Conservation (phyloP, 2,329 filamentous ascomycete genomes). For the Xylaria sp. region DNA sequence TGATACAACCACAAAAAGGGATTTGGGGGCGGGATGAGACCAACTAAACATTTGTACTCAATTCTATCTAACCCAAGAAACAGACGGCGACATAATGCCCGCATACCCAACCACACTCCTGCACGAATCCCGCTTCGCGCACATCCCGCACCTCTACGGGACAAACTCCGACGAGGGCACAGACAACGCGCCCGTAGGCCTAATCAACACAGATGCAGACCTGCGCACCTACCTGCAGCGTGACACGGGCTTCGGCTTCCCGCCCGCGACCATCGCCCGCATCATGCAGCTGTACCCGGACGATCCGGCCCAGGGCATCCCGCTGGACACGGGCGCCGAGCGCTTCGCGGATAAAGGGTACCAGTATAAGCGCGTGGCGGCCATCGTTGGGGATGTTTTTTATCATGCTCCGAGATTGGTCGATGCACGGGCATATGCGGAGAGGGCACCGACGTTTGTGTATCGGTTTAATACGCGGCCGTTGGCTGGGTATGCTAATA, state of each 20-base stretch:
- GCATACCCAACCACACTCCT: conserved; percentile 66
- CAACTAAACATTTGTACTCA: not conserved
- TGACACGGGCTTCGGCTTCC: conserved; percentile 43
- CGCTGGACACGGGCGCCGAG: conserved; percentile 53
- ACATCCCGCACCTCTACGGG: conserved; percentile 72
- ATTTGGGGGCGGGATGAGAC: not conserved
- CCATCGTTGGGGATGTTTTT: conserved; percentile 64
- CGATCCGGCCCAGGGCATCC: conserved; percentile 60
- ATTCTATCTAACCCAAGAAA: not conserved
- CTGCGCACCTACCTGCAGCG: conserved; percentile 40
- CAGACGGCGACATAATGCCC: conserved; percentile 67
- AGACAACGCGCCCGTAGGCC: conserved; percentile 44
- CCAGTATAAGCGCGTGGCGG: conserved; percentile 65
- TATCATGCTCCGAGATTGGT: conserved; percentile 67
- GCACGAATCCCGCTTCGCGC: conserved; percentile 67
- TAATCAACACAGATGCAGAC: conserved; percentile 45
- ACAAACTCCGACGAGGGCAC: conserved; percentile 73
- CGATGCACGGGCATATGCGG: conserved; percentile 56
- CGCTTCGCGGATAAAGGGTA: conserved; percentile 53
- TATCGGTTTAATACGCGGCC: conserved; percentile 69
- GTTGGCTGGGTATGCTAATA: conserved; percentile 29
- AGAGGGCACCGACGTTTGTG: conserved; percentile 61
- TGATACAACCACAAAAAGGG: not conserved
- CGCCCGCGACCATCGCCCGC: conserved; percentile 45
- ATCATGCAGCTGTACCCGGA: conserved; percentile 63